A percentile compares a stretch with the other conserved stretches of the same genome.
These are phyloP conservation scores for Exophiala sideris DNA, from an alignment of 2,329 filamentous ascomycete species.

Conservation along the genomic window DNA sequence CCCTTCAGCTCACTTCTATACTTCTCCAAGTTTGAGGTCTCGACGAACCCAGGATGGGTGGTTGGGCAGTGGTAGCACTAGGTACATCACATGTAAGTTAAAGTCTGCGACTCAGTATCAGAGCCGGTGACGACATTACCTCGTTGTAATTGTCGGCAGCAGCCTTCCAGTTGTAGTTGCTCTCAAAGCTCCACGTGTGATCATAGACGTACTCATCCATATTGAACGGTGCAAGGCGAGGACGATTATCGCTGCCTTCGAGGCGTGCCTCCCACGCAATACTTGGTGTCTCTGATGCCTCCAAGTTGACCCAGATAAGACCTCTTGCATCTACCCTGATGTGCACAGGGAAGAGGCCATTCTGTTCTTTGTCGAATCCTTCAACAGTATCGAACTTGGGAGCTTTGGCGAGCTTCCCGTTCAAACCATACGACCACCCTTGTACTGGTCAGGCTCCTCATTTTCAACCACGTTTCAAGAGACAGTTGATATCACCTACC, in stretches of 20 bases:
- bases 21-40: slow-evolving; percentile 11
- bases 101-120: slow-evolving; percentile 58
- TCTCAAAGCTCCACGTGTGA: slow-evolving; percentile 56
- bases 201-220: slow-evolving; percentile 56
- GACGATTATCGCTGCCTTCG: slow-evolving; percentile 23
- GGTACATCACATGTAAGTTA: slow-evolving; percentile 43
- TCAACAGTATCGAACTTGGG: slow-evolving; percentile 55
- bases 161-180: slow-evolving; percentile 59
- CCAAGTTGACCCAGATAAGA: slow-evolving; percentile 59
- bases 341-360: slow-evolving; percentile 45
- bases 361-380: slow-evolving; percentile 55
- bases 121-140: slow-evolving; percentile 37
- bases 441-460: no score
- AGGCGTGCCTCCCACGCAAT: slow-evolving; percentile 42
- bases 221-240: slow-evolving; percentile 44
- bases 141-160: slow-evolving; percentile 62
- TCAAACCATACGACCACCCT: slow-evolving; percentile 56
- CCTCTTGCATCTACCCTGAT: not conserved
- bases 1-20: slow-evolving; percentile 12
- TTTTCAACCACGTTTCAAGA: not conserved
- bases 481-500: not conserved
- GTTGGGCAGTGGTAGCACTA: slow-evolving; percentile 20
- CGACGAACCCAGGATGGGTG: slow-evolving; percentile 13
- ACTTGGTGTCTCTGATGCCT: slow-evolving; percentile 40
- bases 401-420: slow-evolving; percentile 57